A percentile compares a stretch with the other conserved stretches of the same genome.
phyloP scores from a whole-genome alignment of 768 basidiomycete species.

The Podaxis mareebaensis region DNA sequence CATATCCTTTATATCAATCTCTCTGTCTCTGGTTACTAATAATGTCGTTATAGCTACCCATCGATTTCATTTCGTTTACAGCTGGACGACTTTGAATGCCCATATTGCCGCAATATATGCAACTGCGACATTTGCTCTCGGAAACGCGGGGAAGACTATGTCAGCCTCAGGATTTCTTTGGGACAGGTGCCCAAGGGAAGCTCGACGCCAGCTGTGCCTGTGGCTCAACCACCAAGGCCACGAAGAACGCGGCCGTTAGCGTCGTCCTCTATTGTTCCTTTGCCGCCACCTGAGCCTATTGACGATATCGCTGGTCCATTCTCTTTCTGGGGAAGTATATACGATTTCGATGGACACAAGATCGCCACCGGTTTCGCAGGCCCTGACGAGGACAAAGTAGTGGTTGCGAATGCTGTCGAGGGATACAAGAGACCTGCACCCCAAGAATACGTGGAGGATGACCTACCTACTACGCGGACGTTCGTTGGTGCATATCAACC shows the following conservation, averaged over 20 bases:
- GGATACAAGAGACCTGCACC: not conserved
- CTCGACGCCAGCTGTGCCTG: not conserved
- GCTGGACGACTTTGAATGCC: slow-evolving; percentile 12
- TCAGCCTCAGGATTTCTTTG: slow-evolving; percentile 1
- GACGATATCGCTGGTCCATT: not conserved
- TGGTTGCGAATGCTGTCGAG: slow-evolving; percentile 4
- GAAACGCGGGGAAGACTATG: slow-evolving; percentile 15
- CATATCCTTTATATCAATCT: not conserved
- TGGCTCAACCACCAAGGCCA: not conserved
- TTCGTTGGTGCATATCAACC: slow-evolving; percentile 20
- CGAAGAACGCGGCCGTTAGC: not conserved
- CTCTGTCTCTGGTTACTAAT: not conserved
- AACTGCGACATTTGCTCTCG: slow-evolving; percentile 15
- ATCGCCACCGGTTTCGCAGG: slow-evolving; percentile 4
- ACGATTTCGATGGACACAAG: slow-evolving; percentile 4
- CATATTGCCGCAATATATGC: slow-evolving; percentile 7
- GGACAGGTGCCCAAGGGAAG: not conserved
- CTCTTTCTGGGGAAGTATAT: slow-evolving; percentile 11
- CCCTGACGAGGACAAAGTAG: not conserved
- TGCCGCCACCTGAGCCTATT: not conserved
- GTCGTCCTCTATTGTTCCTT: not conserved
- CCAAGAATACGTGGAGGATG: not conserved
- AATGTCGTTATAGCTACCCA: slow-evolving; percentile 4
- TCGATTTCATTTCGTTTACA: not conserved
- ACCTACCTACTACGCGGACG: slow-evolving; percentile 3